Conservation (phyloP, 495 filamentous ascomycete species). For the Penicillium parvum region DNA sequence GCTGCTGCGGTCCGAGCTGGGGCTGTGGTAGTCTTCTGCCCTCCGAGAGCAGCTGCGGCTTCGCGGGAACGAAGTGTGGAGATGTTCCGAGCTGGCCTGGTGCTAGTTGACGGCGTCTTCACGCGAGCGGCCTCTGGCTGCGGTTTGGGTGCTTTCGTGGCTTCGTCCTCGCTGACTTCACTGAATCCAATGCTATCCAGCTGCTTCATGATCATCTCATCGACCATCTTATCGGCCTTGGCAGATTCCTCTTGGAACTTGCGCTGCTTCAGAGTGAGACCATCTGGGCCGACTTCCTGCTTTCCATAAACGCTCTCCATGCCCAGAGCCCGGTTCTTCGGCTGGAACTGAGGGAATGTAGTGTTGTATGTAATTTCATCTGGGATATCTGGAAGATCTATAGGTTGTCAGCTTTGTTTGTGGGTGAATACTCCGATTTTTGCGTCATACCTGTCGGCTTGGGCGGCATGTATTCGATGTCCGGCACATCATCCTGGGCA, state of each 20-base stretch:
- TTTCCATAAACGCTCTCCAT: constrained; percentile 56
- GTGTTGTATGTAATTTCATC: constrained; percentile 67
- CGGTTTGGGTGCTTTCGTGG: constrained; percentile 15
- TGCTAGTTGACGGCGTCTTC: constrained; percentile 26
- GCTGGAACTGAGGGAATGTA: constrained; percentile 48
- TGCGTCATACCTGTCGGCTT: constrained; percentile 48
- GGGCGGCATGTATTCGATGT: constrained; percentile 74
- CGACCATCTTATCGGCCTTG: constrained; percentile 43
- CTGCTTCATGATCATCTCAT: constrained; percentile 59
- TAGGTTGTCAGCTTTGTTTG: constrained; percentile 26
- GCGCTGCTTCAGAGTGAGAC: constrained; percentile 58
- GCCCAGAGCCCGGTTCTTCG: constrained; percentile 65
- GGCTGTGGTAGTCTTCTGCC: constrained; percentile 28
- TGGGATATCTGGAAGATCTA: constrained; percentile 68
- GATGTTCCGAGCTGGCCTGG: constrained; percentile 26
- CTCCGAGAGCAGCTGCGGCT: constrained; percentile 54
- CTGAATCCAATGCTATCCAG: constrained; percentile 55
- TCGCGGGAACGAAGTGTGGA: constrained; percentile 47
- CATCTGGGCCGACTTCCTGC: constrained; percentile 62
- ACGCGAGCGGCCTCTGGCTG: constrained; percentile 15
- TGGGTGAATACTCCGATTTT: neutral
- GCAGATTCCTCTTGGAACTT: constrained; percentile 51
- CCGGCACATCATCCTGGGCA: constrained; percentile 58
- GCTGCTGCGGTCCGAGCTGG: constrained; percentile 34
- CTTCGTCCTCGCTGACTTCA: constrained; percentile 31